phyloP scores from a whole-genome alignment of 2,329 filamentous ascomycete genomes.

The Claviceps sp. region DNA sequence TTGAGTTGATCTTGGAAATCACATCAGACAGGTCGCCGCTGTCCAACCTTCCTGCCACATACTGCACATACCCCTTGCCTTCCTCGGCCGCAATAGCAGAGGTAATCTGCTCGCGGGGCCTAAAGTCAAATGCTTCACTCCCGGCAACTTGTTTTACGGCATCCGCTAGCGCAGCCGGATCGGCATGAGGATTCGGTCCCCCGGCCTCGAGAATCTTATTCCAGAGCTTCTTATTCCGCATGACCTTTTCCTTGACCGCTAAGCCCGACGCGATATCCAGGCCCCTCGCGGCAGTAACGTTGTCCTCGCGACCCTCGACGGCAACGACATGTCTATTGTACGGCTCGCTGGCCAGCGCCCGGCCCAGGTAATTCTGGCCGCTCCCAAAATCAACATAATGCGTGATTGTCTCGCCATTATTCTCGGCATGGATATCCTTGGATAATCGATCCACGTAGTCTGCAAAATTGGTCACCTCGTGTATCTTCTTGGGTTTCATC shows the following conservation, averaged over 20 bases:
- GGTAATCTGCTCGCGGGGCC: slow-evolving; percentile 33
- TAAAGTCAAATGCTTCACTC: slow-evolving; percentile 27
- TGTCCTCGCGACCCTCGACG: slow-evolving; percentile 75
- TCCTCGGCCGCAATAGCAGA: slow-evolving; percentile 42
- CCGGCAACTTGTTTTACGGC: slow-evolving; percentile 22
- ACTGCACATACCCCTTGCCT: slow-evolving; percentile 59
- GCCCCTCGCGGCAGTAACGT: slow-evolving; percentile 71
- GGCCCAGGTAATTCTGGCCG: slow-evolving; percentile 89
- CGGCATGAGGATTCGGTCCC: slow-evolving; percentile 26
- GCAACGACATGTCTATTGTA: slow-evolving; percentile 83
- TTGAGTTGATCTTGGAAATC: slow-evolving; percentile 40
- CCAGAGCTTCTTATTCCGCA: slow-evolving; percentile 75
- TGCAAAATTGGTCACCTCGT: slow-evolving; percentile 89
- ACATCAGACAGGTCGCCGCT: slow-evolving; percentile 59
- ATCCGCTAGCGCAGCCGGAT: slow-evolving; percentile 23
- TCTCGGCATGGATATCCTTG: slow-evolving; percentile 33
- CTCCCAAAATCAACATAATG: slow-evolving; percentile 95
- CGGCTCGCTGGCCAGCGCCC: slow-evolving; percentile 70
- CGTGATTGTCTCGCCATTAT: slow-evolving; percentile 47
- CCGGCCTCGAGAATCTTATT: slow-evolving; percentile 33
- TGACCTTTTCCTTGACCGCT: slow-evolving; percentile 56
- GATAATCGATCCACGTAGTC: slow-evolving; percentile 57
- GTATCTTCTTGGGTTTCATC: slow-evolving; percentile 92
- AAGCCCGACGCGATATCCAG: slow-evolving; percentile 77
- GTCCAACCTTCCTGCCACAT: slow-evolving; percentile 61